phyloP scores from a whole-genome alignment of 2,329 filamentous ascomycete species.

The Hypoxylon sp. region DNA sequence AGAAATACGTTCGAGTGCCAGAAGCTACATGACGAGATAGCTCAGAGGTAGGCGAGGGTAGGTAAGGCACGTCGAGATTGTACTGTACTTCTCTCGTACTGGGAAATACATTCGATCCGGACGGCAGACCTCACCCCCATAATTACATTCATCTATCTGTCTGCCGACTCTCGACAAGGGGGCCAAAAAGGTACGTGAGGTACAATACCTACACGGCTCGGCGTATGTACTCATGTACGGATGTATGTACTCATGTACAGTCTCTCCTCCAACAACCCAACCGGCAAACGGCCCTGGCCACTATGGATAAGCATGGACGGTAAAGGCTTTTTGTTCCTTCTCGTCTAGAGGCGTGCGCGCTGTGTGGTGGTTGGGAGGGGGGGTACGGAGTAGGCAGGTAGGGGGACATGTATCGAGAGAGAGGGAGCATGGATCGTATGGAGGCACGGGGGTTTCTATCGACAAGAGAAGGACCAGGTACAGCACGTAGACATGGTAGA shows the following conservation, averaged over 20 bases:
- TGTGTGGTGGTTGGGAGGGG: slow-evolving; percentile 33
- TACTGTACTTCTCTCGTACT: slow-evolving; percentile 24
- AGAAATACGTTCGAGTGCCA: slow-evolving; percentile 17
- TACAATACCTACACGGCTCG: neutral
- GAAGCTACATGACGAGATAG: too few species aligned
- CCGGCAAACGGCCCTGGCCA: slow-evolving; percentile 37
- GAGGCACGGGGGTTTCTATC: slow-evolving; percentile 46
- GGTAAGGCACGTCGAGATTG: too few species aligned
- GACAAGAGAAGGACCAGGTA: too few species aligned
- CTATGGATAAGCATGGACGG: slow-evolving; percentile 42
- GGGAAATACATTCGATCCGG: slow-evolving; percentile 18
- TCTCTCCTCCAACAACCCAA: slow-evolving; percentile 36
- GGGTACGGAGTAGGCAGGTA: slow-evolving; percentile 47
- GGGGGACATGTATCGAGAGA: too few species aligned
- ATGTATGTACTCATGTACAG: too few species aligned
- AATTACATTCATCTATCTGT: slow-evolving; percentile 41
- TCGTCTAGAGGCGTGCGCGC: slow-evolving; percentile 27
- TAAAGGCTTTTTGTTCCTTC: slow-evolving; percentile 30
- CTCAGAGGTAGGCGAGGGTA: too few species aligned
- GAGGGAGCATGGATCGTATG: slow-evolving; percentile 45
- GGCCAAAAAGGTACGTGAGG: slow-evolving; percentile 15
- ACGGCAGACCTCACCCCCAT: slow-evolving; percentile 24
- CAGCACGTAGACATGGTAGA: too few species aligned
- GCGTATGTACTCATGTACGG: slow-evolving; percentile 31
- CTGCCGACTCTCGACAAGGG: slow-evolving; percentile 42